Evolutionary conservation across 331 rosid genomes (phyloP).

Genomic region (Telfairia occidentalis): DNA sequence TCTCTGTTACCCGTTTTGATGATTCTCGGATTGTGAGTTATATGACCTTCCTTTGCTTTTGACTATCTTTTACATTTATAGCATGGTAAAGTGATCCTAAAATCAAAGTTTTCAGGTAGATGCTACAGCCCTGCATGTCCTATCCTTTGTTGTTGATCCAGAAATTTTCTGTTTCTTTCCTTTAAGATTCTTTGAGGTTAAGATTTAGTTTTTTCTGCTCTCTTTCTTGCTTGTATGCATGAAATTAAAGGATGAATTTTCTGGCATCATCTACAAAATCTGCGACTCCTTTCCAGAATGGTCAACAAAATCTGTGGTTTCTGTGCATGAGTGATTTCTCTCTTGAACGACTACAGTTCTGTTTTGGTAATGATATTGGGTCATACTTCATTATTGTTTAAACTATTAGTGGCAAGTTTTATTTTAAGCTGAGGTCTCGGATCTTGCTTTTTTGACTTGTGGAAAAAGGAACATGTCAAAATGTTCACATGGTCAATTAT

Average conservation of each 20-base stretch:
- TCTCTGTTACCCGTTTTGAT: constrained; percentile 34
- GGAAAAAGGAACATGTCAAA: neutral
- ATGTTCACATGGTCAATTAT: neutral
- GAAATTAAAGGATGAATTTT: neutral
- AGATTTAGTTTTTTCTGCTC: neutral
- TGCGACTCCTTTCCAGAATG: neutral
- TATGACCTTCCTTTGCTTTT: constrained; percentile 7
- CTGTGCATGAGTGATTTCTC: neutral
- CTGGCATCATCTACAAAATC: neutral
- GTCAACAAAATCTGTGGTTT: neutral
- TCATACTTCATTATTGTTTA: neutral
- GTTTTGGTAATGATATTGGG: neutral
- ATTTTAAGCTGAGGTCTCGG: neutral
- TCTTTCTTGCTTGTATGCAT: neutral
- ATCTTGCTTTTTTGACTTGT: neutral
- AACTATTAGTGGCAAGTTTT: neutral
- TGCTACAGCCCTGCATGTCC: neutral
- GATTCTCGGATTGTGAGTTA: constrained; percentile 43
- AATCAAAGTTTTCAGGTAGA: neutral
- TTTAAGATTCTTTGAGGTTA: neutral
- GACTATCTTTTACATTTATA: neutral
- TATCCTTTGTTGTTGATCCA: neutral
- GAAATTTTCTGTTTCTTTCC: neutral
- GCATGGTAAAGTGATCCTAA: constrained; percentile 1
- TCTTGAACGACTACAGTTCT: neutral